A percentile compares a stretch with the other conserved stretches of the same genome.
These are phyloP conservation scores for Sisymbrium altissimum DNA, from an alignment of 345 rosid species.

Conservation along the genomic window DNA sequence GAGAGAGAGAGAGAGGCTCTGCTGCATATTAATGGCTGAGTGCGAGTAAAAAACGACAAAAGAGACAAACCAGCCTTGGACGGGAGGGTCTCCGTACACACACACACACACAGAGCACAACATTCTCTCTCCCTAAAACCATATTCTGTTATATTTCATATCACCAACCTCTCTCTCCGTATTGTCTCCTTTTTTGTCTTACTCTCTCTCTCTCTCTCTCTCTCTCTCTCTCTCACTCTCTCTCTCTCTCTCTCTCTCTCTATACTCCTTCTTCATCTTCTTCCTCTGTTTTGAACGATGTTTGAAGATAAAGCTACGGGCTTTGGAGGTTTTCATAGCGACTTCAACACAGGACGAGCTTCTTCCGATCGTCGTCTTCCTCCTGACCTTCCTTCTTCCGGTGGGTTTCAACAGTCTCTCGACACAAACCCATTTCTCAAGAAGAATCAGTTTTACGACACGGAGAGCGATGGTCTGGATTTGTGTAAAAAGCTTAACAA, in stretches of 20 bases:
- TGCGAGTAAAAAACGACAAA: conserved; percentile 16
- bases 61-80: conserved; percentile 23
- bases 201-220: not conserved
- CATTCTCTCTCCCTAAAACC: conserved; percentile 1
- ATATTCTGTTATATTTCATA: conserved; percentile 7
- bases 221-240: not conserved
- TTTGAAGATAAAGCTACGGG: conserved; percentile 35
- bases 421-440: conserved; percentile 23
- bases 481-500: conserved; percentile 39
- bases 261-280: not conserved
- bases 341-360: conserved; percentile 13
- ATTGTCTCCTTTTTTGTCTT: not conserved
- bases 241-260: not conserved
- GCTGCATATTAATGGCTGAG: conserved; percentile 14
- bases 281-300: conserved; percentile 20
- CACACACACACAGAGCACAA: not conserved
- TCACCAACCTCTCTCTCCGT: conserved; percentile 6
- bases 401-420: conserved; percentile 20
- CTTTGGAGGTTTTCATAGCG: conserved; percentile 31
- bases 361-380: conserved; percentile 25
- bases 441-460: conserved; percentile 27
- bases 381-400: not conserved
- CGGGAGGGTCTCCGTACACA: conserved; percentile 6
- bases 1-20: not conserved
- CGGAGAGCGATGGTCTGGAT: conserved; percentile 23